Evolutionary conservation across 2,329 filamentous ascomycete species (phyloP).

Genomic region (Penicillium paneum): DNA sequence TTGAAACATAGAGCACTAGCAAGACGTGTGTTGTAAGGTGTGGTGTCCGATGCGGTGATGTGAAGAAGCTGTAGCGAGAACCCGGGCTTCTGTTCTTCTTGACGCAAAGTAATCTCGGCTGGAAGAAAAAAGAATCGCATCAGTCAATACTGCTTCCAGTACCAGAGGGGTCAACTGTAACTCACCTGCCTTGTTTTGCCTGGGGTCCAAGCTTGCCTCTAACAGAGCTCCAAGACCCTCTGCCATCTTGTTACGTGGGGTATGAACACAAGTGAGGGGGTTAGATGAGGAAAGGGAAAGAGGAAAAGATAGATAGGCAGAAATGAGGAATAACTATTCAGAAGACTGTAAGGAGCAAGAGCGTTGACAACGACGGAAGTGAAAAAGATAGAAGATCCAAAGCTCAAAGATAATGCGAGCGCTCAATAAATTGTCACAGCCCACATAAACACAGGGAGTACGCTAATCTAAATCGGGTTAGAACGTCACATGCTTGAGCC

Average conservation of each 20-base stretch:
- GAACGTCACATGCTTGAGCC: constrained; percentile 15
- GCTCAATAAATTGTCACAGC: constrained; percentile 22
- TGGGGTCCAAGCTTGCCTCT: constrained; percentile 83
- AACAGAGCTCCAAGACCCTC: constrained; percentile 65
- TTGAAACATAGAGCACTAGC: constrained; percentile 94
- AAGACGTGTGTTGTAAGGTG: constrained; percentile 75
- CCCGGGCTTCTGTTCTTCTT: constrained; percentile 75
- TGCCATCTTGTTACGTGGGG: constrained; percentile 52
- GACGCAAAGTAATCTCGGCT: constrained; percentile 79
- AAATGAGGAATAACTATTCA: neutral
- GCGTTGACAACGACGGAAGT: constrained; percentile 5
- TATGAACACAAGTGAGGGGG: constrained; percentile 22
- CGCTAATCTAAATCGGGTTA: constrained; percentile 15
- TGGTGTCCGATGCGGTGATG: constrained; percentile 74
- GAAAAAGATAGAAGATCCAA: constrained; percentile 9
- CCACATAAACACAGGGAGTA: constrained; percentile 19
- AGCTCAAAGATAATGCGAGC: constrained; percentile 21
- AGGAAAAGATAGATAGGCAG: neutral
- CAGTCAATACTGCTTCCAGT: neutral
- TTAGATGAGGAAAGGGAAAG: constrained; percentile 8
- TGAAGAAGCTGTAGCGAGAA: constrained; percentile 87
- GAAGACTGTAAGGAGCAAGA: neutral
- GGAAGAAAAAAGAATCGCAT: constrained; percentile 12
- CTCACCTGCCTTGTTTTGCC: constrained; percentile 83
- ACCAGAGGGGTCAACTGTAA: neutral